A percentile compares a stretch with the other conserved stretches of the same genome.
Conservation (phyloP, 2,329 filamentous ascomycete genomes). For the Talaromyces verruculosus region DNA sequence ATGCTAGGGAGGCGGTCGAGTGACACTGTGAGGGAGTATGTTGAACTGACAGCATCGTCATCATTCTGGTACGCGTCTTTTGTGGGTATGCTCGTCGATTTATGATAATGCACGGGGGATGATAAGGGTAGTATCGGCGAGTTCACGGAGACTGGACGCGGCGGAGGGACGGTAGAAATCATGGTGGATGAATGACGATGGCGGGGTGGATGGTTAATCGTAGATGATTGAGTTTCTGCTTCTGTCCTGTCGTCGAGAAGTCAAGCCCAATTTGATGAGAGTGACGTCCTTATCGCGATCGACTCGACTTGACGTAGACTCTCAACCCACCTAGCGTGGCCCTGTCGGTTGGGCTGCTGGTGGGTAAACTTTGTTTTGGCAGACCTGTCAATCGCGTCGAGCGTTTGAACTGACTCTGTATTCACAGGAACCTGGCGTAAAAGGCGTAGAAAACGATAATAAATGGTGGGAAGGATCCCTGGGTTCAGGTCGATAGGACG, state of each 20-base stretch:
- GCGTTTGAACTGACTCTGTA: not conserved
- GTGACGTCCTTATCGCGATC: not conserved
- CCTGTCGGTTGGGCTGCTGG: constrained; percentile 28
- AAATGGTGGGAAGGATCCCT: not conserved
- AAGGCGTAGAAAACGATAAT: constrained; percentile 8
- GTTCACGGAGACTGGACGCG: constrained; percentile 36
- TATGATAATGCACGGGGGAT: constrained; percentile 27
- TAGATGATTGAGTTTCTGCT: too few relatives aligned
- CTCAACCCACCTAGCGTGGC: constrained; percentile 29
- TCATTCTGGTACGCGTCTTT: constrained; percentile 30
- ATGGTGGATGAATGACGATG: constrained; percentile 23
- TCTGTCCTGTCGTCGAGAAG: not conserved
- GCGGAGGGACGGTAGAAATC: constrained; percentile 34
- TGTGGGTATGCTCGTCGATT: constrained; percentile 29
- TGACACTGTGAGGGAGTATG: constrained; percentile 26
- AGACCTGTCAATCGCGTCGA: not conserved
- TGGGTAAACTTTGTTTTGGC: constrained; percentile 21
- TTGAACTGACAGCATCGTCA: constrained; percentile 22
- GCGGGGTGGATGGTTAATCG: not conserved
- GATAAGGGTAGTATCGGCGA: constrained; percentile 31
- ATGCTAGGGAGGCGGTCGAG: constrained; percentile 26
- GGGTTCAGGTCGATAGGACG: not conserved
- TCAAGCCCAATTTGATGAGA: not conserved
- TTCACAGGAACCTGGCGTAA: not conserved
- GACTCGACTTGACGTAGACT: not conserved